A percentile compares a stretch with the other conserved stretches of the same genome.
Evolutionary conservation across 1,284 basidiomycete species (phyloP).

Genomic region (Rhizoctonia solani): DNA sequence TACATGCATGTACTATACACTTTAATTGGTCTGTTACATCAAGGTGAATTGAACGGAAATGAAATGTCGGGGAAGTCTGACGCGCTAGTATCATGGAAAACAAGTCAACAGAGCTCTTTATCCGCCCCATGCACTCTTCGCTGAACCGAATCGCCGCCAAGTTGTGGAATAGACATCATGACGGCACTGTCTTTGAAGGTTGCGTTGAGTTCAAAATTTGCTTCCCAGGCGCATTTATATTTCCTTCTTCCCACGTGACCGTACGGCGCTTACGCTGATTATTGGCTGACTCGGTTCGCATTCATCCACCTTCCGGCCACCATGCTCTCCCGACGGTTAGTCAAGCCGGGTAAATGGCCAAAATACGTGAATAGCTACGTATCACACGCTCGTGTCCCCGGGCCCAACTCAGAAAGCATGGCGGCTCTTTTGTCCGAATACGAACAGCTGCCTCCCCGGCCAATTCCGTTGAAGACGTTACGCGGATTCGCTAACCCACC

Average conservation of each 20-base stretch:
- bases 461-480: conserved; percentile 68
- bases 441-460: conserved; percentile 59
- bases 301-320: neutral
- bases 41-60: neutral
- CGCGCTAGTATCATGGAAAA: conserved; percentile 9
- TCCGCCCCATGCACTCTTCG: conserved; percentile 29
- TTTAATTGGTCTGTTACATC: neutral
- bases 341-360: neutral
- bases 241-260: conserved; percentile 12
- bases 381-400: conserved; percentile 27
- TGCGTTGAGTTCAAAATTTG: conserved; percentile 16
- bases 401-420: conserved; percentile 25
- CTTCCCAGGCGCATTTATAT: neutral
- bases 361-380: neutral
- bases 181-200: conserved; percentile 28
- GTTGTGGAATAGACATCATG: conserved; percentile 3
- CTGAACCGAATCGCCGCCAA: conserved; percentile 32
- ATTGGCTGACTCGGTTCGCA: neutral
- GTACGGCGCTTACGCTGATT: too few relatives aligned
- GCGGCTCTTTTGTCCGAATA: conserved; percentile 54
- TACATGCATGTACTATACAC: neutral
- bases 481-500: conserved; percentile 74
- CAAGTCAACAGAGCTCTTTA: conserved; percentile 12
- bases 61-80: conserved; percentile 33
- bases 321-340: neutral